Evolutionary conservation across 257 asterid species (phyloP).

Genomic region (Voacanga thouarsii): DNA sequence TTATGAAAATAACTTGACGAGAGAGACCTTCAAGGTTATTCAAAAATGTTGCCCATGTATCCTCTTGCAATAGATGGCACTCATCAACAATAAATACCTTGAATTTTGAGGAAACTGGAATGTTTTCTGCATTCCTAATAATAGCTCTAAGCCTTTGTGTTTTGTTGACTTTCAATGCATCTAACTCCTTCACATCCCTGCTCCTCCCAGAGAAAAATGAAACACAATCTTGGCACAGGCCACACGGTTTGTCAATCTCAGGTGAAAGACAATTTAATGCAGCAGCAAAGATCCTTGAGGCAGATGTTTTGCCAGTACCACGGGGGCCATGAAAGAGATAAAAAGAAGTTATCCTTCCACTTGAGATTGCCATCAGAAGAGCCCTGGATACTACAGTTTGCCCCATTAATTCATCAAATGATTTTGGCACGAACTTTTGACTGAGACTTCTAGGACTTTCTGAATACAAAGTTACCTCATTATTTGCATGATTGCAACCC

Average conservation of each 20-base stretch:
- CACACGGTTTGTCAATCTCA: conserved; percentile 61
- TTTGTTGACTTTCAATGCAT: conserved; percentile 53
- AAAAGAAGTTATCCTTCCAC: conserved; percentile 43
- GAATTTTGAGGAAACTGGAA: conserved; percentile 56
- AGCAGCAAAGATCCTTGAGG: conserved; percentile 83
- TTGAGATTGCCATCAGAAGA: conserved; percentile 56
- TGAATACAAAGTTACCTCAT: conserved; percentile 27
- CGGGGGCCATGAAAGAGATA: conserved; percentile 86
- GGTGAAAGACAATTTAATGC: conserved; percentile 73
- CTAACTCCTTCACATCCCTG: conserved; percentile 62
- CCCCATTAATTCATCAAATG: conserved; percentile 74
- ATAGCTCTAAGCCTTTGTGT: conserved; percentile 43
- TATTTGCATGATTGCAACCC: conserved; percentile 25
- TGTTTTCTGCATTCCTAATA: conserved; percentile 37
- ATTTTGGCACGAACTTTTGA: conserved; percentile 68
- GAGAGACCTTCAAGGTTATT: conserved; percentile 52
- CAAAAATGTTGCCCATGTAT: conserved; percentile 63
- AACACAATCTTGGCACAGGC: conserved; percentile 68
- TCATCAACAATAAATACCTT: conserved; percentile 80
- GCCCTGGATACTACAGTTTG: conserved; percentile 56
- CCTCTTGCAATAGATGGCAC: conserved; percentile 72
- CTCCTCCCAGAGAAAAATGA: conserved; percentile 67
- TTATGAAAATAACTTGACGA: conserved; percentile 49
- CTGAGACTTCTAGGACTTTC: conserved; percentile 61
- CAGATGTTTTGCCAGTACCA: conserved; percentile 88